Base-by-base conservation (phyloP, 192 early-diverging fungal species). In the Oehlia diaphana region DNA sequence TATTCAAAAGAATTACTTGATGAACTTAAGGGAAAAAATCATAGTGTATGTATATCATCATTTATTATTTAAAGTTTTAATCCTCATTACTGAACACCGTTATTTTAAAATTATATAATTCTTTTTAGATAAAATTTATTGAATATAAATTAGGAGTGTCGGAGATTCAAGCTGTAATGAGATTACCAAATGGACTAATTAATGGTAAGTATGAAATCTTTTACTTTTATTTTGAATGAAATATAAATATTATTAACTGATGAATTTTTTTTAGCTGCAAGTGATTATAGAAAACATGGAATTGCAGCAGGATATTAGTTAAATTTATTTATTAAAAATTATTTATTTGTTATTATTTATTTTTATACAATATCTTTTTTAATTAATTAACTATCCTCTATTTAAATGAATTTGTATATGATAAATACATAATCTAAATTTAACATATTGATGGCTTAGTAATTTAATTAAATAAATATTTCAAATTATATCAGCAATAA, bases 231-330 rank as follows among this genome's bases (percentile, higher is more conserved):
- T 44, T 37, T 37, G 33, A 66, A 66, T 33, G 10, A 33, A 31
- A 5, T 14, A 33, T 12, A 33, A 31, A 5, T 14, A 33, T 12
- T 33, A 66, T 58, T 58, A 4, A 58, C 14, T 58, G 81, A 90
- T 74, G 86, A 86, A 26, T 63, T 85, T 12, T 64, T 91, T 6
- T 80, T 83, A 80, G 91, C 90, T 7, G 91, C 91, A 31, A 90
- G 89, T 79, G 91, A 92, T 80, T 88, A 84, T 13, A 84, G 90
- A 47, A 92, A 92, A 83, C 84, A 89, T 73, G 91, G 91, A 50
- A 23, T 90, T 62, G 91, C 91, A 33, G 90, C 90, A 39, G 90
- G 90, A 1, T 91, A 86, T 78, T 90, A 82, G 72, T 9, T 26
- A 9, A 35, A 19, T 21, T 58, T 19, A 53, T 53, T 19, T 19